Base-by-base conservation (phyloP, 768 basidiomycete genomes). In the Russula griseocarnosa region DNA sequence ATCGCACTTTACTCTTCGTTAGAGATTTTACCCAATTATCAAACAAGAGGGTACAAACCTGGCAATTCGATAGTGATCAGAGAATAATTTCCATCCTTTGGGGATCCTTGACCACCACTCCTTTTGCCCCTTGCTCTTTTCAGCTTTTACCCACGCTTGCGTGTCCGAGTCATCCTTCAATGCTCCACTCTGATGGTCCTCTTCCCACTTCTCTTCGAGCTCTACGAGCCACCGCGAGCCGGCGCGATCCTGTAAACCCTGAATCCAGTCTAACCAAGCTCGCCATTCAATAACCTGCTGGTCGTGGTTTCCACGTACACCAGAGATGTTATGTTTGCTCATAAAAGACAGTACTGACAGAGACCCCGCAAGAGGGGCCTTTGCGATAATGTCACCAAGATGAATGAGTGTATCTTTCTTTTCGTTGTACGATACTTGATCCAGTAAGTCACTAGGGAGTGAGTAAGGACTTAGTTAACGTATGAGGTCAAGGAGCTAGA, bases 301-400 rank as follows among this genome's bases (percentile, higher is more conserved):
- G 76, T 98, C 95, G 71, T 98, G 92, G 73, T 98, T 98, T 0
- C 96, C 95, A 34, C 95, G 84, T 3, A 97, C 92, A 18, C 93
- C 94, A 26, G 81, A 81, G 49, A 92, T 78, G 61, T 84, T 82
- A 69, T 87, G 72, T 10, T 75, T 70, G 3, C 85, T 75, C 80
- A 97, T 80, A 73, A 82, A 91, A 8, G 78, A 74, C 10, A 96
- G 75, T 22, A 89, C 79, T 7, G 81, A 77, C 63, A 87, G 73
- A 0, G 90, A 88, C n/a, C 81, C 80, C 40, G 80, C 66, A 58
- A 82, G 79, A 0, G 80, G 73, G 5, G 86, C 88, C 73, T 90
- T 95, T 24, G 88, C 78, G 20, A 91, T 70, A 18, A 95, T 78
- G 73, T 98, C 96, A 16, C 96, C 96, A 38, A 87, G 80, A 70